Evolutionary conservation across 2,329 filamentous ascomycete genomes (phyloP), one percentile per base, ranked within the genome.

Genomic region (Pyrenochaeta sp.): DNA sequence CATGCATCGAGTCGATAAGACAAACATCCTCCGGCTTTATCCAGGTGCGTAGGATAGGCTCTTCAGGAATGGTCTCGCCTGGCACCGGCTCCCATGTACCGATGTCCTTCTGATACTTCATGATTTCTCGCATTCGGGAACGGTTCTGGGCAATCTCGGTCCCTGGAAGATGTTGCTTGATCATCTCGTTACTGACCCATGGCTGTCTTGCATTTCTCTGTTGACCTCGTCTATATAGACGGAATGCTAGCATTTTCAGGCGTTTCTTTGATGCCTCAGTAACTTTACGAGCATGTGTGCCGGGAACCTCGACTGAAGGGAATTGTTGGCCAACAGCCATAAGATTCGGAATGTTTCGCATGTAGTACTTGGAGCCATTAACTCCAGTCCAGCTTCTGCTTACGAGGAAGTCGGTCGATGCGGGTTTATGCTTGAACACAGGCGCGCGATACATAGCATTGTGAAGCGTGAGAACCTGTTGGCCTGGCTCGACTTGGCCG

Each of bases 191-290:
- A 2, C 93, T 97, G 32, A 99, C 90, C 66, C 94, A 91, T n/a
- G 86, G 86, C 14, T 96, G 85, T 18, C 88, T 88, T 20, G 92
- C 84, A 39, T 87, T 83, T 55, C 87, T 81, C 21, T 88, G 85
- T 15, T 86, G 81, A 66, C 89, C 92, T 66, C 91, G 90, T 58
- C 88, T 85, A 67, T 96, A 91, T 73, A 97, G 87, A 45, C 95
- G 90, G 74, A 92, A 97, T 0, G 92, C 90, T 33, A 99, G 87
- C 89, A 97, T 97, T 80, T 95, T 97, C 76, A 99, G 88, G 31
- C 95, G 87, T 75, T 95, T 96, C 81, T 99, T 99, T 31, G 91
- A 89, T n/a, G 94, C 92, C 51, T 96, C 97, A 0, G 95, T 99
- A 27, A 98, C 94, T 75, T 95, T 96, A 56, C 95, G 85, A 32